Conservation (phyloP, 371 early-diverging fungal species). For the Mortierella sp. region DNA sequence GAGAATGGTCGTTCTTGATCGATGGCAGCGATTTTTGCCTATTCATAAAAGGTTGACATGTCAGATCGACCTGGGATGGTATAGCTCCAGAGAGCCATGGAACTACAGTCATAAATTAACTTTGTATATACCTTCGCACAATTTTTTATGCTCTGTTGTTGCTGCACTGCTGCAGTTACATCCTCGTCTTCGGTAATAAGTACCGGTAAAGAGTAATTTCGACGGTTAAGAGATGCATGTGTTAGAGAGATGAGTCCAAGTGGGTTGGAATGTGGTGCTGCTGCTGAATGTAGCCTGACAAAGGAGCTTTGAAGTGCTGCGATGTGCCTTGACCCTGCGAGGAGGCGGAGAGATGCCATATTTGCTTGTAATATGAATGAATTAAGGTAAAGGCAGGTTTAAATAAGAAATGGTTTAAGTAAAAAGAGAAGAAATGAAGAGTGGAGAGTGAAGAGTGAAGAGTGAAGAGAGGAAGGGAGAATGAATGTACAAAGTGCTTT, state of each 20-base stretch:
- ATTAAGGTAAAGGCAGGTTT: not conserved
- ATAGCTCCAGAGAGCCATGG: not conserved
- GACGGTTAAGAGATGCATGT: conserved; percentile 2
- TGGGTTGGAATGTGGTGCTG: not conserved
- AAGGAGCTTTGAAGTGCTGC: conserved; percentile 12
- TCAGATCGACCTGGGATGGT: not conserved
- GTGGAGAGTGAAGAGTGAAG: not conserved
- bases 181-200: conserved; percentile 38
- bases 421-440: not conserved
- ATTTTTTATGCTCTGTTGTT: conserved; percentile 10
- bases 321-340: conserved; percentile 19
- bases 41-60: not conserved
- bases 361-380: not conserved
- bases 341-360: conserved; percentile 22
- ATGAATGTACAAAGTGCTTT: not conserved
- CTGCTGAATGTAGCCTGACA: not conserved
- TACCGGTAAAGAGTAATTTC: conserved; percentile 39
- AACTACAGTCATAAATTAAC: not conserved
- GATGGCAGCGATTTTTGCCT: conserved; percentile 60
- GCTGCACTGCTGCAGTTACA: not conserved
- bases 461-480: not conserved
- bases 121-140: conserved; percentile 33
- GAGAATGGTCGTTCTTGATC: conserved; percentile 59
- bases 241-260: not conserved
- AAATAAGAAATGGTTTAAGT: not conserved